Percentiles rank a stretch among this genome's conserved stretches.
Evolutionary conservation across 2,329 filamentous ascomycete genomes (phyloP).

Genomic region (Cladosporium colombiae): DNA sequence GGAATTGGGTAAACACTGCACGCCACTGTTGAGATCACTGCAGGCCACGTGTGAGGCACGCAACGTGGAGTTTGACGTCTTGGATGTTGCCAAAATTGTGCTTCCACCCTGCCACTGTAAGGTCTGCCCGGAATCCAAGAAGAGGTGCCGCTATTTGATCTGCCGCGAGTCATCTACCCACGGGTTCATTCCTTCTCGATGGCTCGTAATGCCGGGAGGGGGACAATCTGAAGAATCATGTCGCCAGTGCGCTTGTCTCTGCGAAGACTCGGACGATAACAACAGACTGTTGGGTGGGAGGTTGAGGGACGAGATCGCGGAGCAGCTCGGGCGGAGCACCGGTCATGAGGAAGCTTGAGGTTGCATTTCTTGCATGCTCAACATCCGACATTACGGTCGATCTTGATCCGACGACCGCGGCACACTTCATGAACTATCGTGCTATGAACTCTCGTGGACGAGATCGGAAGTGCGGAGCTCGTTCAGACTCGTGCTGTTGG

Average conservation of each 20-base stretch:
- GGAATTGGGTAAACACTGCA: not conserved
- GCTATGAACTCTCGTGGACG: not conserved
- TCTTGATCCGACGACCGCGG: not conserved
- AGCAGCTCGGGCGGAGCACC: not conserved
- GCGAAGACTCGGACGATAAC: not conserved
- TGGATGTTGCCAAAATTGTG: not conserved
- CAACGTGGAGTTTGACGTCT: not conserved
- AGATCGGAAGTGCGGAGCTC: not conserved
- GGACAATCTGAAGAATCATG: no score
- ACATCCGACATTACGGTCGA: not conserved
- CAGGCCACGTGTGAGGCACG: not conserved
- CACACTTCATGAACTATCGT: not conserved
- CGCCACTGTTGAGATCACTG: not conserved
- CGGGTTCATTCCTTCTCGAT: no score
- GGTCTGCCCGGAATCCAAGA: no score
- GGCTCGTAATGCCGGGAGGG: no score
- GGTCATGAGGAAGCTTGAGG: not conserved
- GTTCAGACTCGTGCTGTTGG: not conserved
- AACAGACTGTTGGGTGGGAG: not conserved
- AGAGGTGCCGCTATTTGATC: no score
- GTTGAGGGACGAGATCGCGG: not conserved
- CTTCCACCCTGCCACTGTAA: no score
- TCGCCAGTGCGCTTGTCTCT: not conserved
- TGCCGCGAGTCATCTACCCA: no score
- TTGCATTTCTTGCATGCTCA: not conserved